A percentile compares a stretch with the other conserved stretches of the same genome.
phyloP scores from a whole-genome alignment of 139 green algal species.

The Coelastrella sp. region DNA sequence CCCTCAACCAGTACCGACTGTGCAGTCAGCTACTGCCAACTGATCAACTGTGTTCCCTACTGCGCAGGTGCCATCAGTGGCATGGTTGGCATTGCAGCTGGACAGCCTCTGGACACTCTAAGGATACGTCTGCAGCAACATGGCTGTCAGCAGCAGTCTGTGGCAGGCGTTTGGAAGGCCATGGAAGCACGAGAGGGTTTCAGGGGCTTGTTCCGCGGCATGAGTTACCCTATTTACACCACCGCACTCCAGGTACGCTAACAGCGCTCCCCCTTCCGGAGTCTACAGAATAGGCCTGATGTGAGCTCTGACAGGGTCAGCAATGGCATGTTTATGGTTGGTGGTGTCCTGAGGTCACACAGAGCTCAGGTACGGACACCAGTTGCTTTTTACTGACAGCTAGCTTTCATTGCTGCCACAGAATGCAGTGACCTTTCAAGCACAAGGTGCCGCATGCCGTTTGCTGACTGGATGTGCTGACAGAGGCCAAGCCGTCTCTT shows the following conservation, averaged over 20 bases:
- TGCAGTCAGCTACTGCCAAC: background rate
- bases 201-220: constrained; percentile 59
- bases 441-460: constrained; percentile 48
- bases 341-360: no score
- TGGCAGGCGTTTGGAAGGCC: background rate
- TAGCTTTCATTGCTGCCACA: constrained; percentile 15
- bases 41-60: background rate
- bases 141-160: background rate
- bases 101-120: constrained; percentile 70
- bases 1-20: background rate
- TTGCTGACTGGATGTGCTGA: constrained; percentile 1
- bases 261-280: no score
- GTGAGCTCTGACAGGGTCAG: background rate
- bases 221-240: constrained; percentile 68
- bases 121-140: constrained; percentile 64
- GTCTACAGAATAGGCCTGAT: no score
- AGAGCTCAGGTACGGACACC: no score
- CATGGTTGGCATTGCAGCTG: constrained; percentile 55
- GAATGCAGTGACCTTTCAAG: constrained; percentile 73
- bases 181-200: constrained; percentile 51
- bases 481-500: background rate
- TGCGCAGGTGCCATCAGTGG: constrained; percentile 62
- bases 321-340: background rate
- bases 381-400: no score
- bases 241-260: constrained; percentile 59